These are phyloP conservation scores for Beauveria australis DNA, from an alignment of 2,329 filamentous ascomycete species.

Conservation along the genomic window DNA sequence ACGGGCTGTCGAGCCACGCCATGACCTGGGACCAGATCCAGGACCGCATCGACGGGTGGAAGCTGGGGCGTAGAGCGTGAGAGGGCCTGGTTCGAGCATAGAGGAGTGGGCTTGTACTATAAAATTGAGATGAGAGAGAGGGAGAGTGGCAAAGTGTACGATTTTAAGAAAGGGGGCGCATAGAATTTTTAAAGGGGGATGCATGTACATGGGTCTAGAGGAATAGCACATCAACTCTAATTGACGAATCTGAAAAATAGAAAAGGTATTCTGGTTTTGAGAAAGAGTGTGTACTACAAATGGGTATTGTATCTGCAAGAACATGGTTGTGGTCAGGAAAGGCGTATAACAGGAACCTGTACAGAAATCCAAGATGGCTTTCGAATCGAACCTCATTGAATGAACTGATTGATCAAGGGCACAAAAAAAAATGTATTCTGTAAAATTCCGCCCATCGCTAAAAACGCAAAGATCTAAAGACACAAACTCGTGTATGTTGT, in stretches of 20 bases:
- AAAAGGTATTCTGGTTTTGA: too few relatives aligned
- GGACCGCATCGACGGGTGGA: slow-evolving; percentile 74
- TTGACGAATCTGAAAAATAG: not conserved
- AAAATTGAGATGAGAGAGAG: not conserved
- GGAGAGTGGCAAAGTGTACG: not conserved
- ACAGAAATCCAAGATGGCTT: too few relatives aligned
- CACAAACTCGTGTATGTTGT: not conserved
- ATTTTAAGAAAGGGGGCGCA: not conserved
- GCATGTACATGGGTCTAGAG: slow-evolving; percentile 2
- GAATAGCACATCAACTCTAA: slow-evolving; percentile 4
- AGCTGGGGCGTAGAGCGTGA: slow-evolving; percentile 53
- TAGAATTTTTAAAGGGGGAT: not conserved
- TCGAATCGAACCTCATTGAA: too few relatives aligned
- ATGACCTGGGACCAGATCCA: slow-evolving; percentile 87
- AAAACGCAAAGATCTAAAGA: not conserved
- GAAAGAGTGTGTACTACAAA: too few relatives aligned
- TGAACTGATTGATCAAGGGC: too few relatives aligned
- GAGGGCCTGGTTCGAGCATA: not conserved
- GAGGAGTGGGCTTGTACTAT: not conserved
- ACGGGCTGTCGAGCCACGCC: slow-evolving; percentile 57
- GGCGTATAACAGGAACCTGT: too few relatives aligned
- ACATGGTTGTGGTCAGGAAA: too few relatives aligned
- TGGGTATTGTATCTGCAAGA: too few relatives aligned
- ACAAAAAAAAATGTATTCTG: not conserved
- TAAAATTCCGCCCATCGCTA: not conserved